Evolutionary conservation across 371 early-diverging fungal genomes (phyloP), one percentile per base, ranked within the genome.

Genomic region (Dinochytrium kinnereticum): DNA sequence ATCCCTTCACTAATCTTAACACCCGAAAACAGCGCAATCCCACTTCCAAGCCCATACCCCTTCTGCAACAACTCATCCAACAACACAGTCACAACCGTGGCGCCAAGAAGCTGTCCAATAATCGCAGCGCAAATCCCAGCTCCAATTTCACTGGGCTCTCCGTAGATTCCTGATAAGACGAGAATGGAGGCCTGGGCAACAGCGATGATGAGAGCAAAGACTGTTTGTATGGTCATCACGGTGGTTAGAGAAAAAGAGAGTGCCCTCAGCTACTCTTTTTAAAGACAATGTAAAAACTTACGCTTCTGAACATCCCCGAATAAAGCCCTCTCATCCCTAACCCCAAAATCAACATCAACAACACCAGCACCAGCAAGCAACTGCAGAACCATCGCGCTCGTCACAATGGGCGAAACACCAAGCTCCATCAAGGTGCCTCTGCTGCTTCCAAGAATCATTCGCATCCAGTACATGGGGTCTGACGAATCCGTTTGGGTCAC

Each of bases 301-400:
- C 91, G 83, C 88, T 99, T 99, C 82, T 98, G 98, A 64, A 98
- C 96, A 57, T 96, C 98, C 79, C 93, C 91, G 81, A 99, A 98
- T 69, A 99, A 86, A 59, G 98, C 95, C 53, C 99, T 89, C 82
- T 99, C 99, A 83, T 99, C 99, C 80, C 97, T 96, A 74, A 99
- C 86, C 65, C 91, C 90, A 82, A 96, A 95, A 82, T 99, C 98
- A 34, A 99, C 99, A 80, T 94, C 94, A 74, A 99, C 93, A 72
- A 99, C 83, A 78, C 95, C 94, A 72, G 97, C 92, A 71, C 94
- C 96, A 13, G 98, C 95, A 69, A 99, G 84, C 59, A 99, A 83
- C 84, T 99, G 99, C 94, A 98, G 95, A 73, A 99, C 95, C 96
- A 98, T 96, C 50, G 98, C 97, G n/a, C 99, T 96, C 30, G 99